Conservation (phyloP, 2,329 filamentous ascomycete genomes). For the Lasiodiplodia citricola region DNA sequence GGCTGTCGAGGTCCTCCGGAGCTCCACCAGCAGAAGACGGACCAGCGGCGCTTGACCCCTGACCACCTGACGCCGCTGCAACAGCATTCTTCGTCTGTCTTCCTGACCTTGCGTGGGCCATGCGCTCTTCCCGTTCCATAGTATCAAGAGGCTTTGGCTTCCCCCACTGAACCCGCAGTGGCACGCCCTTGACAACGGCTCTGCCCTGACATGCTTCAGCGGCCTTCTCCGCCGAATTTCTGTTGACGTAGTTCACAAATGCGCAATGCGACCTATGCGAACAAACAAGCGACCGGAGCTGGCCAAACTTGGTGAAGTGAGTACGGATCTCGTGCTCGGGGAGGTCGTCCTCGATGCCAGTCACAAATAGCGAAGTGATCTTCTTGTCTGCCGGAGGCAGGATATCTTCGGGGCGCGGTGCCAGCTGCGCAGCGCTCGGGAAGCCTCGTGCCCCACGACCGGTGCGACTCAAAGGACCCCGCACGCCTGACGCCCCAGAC, state of each 20-base stretch:
- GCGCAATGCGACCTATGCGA: slow-evolving; percentile 97
- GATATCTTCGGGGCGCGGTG: slow-evolving; percentile 84
- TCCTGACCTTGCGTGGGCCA: slow-evolving; percentile 81
- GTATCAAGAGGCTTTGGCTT: slow-evolving; percentile 89
- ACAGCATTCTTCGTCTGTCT: slow-evolving; percentile 46
- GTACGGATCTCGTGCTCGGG: slow-evolving; percentile 90
- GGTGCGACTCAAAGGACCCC: slow-evolving; percentile 54
- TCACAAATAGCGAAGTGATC: slow-evolving; percentile 92
- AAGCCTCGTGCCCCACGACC: slow-evolving; percentile 59
- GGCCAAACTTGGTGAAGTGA: slow-evolving; percentile 87
- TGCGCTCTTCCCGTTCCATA: slow-evolving; percentile 84
- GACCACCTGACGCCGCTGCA: slow-evolving; percentile 35
- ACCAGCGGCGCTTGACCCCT: slow-evolving; percentile 34
- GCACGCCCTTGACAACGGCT: slow-evolving; percentile 88
- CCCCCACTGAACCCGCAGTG: slow-evolving; percentile 88
- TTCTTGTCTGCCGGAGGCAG: slow-evolving; percentile 81
- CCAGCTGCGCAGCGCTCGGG: slow-evolving; percentile 73
- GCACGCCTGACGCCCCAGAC: slow-evolving; percentile 32
- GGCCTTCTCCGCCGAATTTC: slow-evolving; percentile 84
- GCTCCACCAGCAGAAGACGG: slow-evolving; percentile 48
- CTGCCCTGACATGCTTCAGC: slow-evolving; percentile 84
- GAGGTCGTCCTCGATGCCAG: slow-evolving; percentile 93
- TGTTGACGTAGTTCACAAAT: slow-evolving; percentile 90
- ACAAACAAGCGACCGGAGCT: slow-evolving; percentile 90
- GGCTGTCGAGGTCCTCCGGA: slow-evolving; percentile 49